Evolutionary conservation across 2,329 filamentous ascomycete species (phyloP), one percentile per base, ranked within the genome.

Genomic region (Cryphonectria carpinicola): DNA sequence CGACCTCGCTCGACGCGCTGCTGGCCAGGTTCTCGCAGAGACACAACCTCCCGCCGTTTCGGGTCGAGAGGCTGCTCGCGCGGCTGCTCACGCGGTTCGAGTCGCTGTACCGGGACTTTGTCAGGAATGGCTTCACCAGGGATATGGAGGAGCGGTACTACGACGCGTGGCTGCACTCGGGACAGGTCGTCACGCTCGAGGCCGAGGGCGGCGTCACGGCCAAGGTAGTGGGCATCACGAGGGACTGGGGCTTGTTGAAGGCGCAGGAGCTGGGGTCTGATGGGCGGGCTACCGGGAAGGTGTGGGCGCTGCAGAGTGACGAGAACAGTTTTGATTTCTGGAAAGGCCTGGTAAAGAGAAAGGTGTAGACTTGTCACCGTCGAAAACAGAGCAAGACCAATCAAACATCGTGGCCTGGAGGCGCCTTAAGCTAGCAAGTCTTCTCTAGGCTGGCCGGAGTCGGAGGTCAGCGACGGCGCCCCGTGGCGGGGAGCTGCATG

Each of bases 251-350:
- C 0, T 83, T 98, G 80, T 78, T 99, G 74, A 86, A 91, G 74
- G 96, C 91, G 0, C 93, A 98, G 80, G 95, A 98, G 84, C 80
- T 97, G 67, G 91, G 90, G 3, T 88, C 85, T 79, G 87, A 92
- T 71, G 93, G 94, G 73, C 84, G 90, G 67, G 84, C 86, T 2
- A 97, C 93, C 0, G 95, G 95, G 0, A 92, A 88, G 81, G 84
- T 92, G 65, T 95, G 92, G 88, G 89, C 92, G 76, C 81, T 99
- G 81, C 95, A 98, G 84, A 98, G 94, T 80, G 96, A 99, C 80
- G 94, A 95, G 79, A 99, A 99, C 78, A 98, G 95, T 80, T 99
- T 99, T 83, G 96, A 99, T 81, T 99, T 97, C 80, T 97, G 97
- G 83, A 93, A 89, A 78, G 96, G 96, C 0, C 78, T 99, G 76